Base-by-base conservation (phyloP, 73 alveolate genomes). In the Durusdinium trenchii region DNA sequence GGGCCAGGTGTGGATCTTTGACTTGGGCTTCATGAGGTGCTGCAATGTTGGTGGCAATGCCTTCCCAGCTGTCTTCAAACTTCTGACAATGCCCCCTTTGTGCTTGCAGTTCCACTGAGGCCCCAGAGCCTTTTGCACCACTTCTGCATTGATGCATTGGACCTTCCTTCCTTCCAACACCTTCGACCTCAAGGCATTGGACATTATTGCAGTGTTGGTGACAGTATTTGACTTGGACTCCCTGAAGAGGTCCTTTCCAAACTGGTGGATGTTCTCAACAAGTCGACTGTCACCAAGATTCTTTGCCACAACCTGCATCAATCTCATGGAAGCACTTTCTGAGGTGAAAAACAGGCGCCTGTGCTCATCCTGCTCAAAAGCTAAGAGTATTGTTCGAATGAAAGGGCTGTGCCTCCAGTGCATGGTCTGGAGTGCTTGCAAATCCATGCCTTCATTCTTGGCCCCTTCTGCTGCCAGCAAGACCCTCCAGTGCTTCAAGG, bases 211-310 rank as follows among this genome's bases (percentile, higher is more conserved):
- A 3, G 48, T 12, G 18, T 4, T 32, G 48, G 75, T 35, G 38
- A 51, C 3, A 36, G 50, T 52, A 2, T 50, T 6, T 45, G 60
- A 52, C 54, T 84, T 84, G 52, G 94, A 28, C 1, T n/a, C 47
- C 57, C 94, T 14, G 32, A 84, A 38, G n/a, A 84, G 20, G 78
- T 84, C 94, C 54, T 78, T 48, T n/a, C 94, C 94, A 51, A 51
- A 78, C 54, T 84, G 94, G 38, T 84, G 94, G n/a, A 36, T 28
- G 54, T 84, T 84, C 35, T 79, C 90, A 2, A 79, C 42, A 36
- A 38, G 46, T 45, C 90, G 14, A 64, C 67, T 45, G 90, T 79
- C 90, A 3, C 90, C 90, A 18, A 43, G 45, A 40, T 6, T 40
- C 52, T 79, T 28, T 9, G 43, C 35, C n/a, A 40, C 12, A 14